These are phyloP conservation scores for Barbatosphaeria neglecta DNA, from an alignment of 495 filamentous ascomycete species.

Conservation along the genomic window DNA sequence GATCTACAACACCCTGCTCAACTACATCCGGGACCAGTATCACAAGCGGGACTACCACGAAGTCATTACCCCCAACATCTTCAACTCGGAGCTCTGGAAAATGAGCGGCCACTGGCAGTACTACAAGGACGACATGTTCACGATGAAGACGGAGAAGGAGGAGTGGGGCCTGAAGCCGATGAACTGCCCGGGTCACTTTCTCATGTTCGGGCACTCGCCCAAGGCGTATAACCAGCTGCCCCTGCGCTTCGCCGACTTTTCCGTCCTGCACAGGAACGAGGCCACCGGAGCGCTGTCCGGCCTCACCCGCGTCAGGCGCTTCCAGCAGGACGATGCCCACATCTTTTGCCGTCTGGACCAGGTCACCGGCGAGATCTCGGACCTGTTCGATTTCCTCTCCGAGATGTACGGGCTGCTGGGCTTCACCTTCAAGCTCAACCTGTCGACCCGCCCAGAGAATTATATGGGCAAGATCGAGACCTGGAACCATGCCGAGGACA, in stretches of 20 bases:
- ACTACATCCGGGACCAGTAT: conserved; percentile 74
- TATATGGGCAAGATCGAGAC: conserved; percentile 76
- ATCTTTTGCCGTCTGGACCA: conserved; percentile 81
- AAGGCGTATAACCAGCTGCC: conserved; percentile 82
- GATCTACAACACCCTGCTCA: conserved; percentile 81
- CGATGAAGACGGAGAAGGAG: conserved; percentile 80
- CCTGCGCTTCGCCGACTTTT: conserved; percentile 86
- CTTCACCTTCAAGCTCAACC: conserved; percentile 91
- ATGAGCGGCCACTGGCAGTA: conserved; percentile 89
- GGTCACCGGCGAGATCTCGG: conserved; percentile 66
- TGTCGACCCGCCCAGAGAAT: conserved; percentile 90
- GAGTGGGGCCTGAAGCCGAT: conserved; percentile 86
- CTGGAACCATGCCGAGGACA: conserved; percentile 77
- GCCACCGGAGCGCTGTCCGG: conserved; percentile 84
- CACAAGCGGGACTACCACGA: conserved; percentile 91
- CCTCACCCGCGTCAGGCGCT: conserved; percentile 80
- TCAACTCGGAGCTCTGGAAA: conserved; percentile 82
- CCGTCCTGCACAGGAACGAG: conserved; percentile 89
- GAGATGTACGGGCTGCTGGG: conserved; percentile 81
- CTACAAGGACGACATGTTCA: conserved; percentile 97
- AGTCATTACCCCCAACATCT: conserved; percentile 95
- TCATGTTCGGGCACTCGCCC: conserved; percentile 67
- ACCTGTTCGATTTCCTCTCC: conserved; percentile 77
- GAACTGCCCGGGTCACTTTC: conserved; percentile 89
- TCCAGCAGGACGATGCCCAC: conserved; percentile 92